These are phyloP conservation scores for Mortierella sp. DNA, from an alignment of 371 early-diverging fungal genomes.

Conservation along the genomic window DNA sequence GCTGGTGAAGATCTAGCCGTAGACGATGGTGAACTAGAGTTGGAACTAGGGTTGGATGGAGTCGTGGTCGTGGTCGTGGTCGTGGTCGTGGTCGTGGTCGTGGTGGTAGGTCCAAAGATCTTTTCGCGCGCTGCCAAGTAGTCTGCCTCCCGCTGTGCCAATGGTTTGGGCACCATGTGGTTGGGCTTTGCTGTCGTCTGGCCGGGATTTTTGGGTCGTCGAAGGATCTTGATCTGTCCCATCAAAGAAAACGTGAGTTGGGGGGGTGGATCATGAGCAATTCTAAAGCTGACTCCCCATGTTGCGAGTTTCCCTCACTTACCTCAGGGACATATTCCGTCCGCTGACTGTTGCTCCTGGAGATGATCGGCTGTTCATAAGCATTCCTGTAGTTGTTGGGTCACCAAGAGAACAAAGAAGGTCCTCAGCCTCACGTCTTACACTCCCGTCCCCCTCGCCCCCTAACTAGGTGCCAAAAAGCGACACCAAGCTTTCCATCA, in stretches of 20 bases:
- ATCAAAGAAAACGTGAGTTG: too few species aligned
- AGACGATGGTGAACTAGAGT: background rate
- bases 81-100: slow-evolving; percentile 1
- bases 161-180: slow-evolving; percentile 17
- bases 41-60: background rate
- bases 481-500: background rate
- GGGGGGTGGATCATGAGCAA: too few species aligned
- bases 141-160: slow-evolving; percentile 44
- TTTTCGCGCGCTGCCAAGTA: slow-evolving; percentile 49
- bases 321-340: slow-evolving; percentile 50
- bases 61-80: background rate
- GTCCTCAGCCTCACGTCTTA: too few species aligned
- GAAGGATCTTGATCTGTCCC: slow-evolving; percentile 48
- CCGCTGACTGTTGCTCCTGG: slow-evolving; percentile 24
- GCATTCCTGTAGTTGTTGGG: slow-evolving; percentile 39
- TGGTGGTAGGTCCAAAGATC: slow-evolving; percentile 39
- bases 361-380: slow-evolving; percentile 34
- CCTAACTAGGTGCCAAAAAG: background rate
- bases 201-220: slow-evolving; percentile 43
- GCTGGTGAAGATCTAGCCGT: too few species aligned
- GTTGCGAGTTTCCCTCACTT: too few species aligned
- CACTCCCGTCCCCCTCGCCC: too few species aligned
- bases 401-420: too few species aligned
- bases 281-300: too few species aligned
- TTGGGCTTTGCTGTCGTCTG: slow-evolving; percentile 1